A percentile compares a stretch with the other conserved stretches of the same genome.
phyloP scores from a whole-genome alignment of 768 basidiomycete genomes.

The Mycena pura region DNA sequence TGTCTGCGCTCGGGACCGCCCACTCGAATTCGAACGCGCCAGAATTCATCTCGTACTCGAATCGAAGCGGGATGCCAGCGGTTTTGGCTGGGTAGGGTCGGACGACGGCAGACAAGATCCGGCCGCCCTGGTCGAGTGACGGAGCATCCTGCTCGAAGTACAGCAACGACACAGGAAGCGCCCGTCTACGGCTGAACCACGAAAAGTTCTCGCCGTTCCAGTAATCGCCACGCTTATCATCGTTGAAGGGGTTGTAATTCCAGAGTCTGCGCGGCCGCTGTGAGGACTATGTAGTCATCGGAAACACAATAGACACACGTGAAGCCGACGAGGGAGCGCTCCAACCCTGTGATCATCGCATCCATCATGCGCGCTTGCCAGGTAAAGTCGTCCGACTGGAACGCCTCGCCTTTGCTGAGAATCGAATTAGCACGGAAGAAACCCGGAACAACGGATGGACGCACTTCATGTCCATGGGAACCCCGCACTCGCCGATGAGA shows the following conservation, averaged over 20 bases:
- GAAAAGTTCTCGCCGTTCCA: constrained; percentile 99
- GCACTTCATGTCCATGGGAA: constrained; percentile 98
- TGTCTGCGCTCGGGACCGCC: constrained; percentile 38
- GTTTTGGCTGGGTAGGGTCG: constrained; percentile 93
- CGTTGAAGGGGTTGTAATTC: constrained; percentile 93
- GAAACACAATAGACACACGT: constrained; percentile 63
- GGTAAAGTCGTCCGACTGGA: constrained; percentile 71
- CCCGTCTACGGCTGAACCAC: constrained; percentile 79
- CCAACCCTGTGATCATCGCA: constrained; percentile 84
- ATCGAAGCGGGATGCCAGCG: constrained; percentile 79
- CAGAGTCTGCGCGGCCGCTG: constrained; percentile 66
- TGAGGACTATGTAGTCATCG: neutral
- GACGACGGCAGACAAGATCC: constrained; percentile 80
- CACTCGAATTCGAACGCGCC: constrained; percentile 73
- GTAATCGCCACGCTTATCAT: constrained; percentile 77
- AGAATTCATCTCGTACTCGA: constrained; percentile 80
- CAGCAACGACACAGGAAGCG: constrained; percentile 60
- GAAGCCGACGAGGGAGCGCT: constrained; percentile 79
- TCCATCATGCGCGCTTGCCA: constrained; percentile 97
- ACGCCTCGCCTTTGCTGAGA: constrained; percentile 71
- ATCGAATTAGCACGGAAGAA: neutral
- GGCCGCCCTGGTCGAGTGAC: constrained; percentile 83
- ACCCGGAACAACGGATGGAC: constrained; percentile 32
- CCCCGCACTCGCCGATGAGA: constrained; percentile 90
- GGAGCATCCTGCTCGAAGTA: constrained; percentile 65